Evolutionary conservation across 768 basidiomycete species (phyloP).

Genomic region (Pulveroboletus sp.): DNA sequence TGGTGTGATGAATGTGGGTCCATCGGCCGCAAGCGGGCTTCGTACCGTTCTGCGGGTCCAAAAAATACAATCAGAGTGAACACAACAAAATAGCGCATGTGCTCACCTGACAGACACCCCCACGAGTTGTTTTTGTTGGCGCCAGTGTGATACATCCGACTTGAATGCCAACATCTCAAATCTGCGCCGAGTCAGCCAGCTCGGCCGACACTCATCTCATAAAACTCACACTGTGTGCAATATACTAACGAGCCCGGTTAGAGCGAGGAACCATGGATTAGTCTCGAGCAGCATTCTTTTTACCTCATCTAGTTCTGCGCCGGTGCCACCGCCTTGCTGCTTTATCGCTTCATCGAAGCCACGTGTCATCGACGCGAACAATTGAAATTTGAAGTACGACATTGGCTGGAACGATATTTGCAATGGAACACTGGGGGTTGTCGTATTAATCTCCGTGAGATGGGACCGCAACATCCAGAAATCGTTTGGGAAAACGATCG

Average conservation of each 20-base stretch:
- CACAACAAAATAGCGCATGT: slow-evolving; percentile 6
- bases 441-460: slow-evolving; percentile 81
- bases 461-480: slow-evolving; percentile 90
- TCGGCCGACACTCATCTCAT: neutral
- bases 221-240: slow-evolving; percentile 79
- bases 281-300: slow-evolving; percentile 92
- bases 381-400: slow-evolving; percentile 82
- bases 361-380: slow-evolving; percentile 80
- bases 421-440: slow-evolving; percentile 74
- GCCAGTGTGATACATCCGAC: slow-evolving; percentile 93
- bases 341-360: slow-evolving; percentile 87
- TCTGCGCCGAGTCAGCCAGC: slow-evolving; percentile 36
- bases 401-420: slow-evolving; percentile 83
- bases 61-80: slow-evolving; percentile 17
- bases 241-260: slow-evolving; percentile 83
- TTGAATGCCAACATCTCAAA: slow-evolving; percentile 98
- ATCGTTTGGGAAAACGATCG: slow-evolving; percentile 90
- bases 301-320: slow-evolving; percentile 87
- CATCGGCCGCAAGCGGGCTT: slow-evolving; percentile 13
- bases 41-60: slow-evolving; percentile 50
- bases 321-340: slow-evolving; percentile 58
- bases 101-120: slow-evolving; percentile 89
- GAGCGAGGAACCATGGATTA: slow-evolving; percentile 81
- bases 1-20: slow-evolving; percentile 10
- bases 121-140: slow-evolving; percentile 89